Conservation (phyloP, 352 stramenopile species). For the Pythium scleroteichum region DNA sequence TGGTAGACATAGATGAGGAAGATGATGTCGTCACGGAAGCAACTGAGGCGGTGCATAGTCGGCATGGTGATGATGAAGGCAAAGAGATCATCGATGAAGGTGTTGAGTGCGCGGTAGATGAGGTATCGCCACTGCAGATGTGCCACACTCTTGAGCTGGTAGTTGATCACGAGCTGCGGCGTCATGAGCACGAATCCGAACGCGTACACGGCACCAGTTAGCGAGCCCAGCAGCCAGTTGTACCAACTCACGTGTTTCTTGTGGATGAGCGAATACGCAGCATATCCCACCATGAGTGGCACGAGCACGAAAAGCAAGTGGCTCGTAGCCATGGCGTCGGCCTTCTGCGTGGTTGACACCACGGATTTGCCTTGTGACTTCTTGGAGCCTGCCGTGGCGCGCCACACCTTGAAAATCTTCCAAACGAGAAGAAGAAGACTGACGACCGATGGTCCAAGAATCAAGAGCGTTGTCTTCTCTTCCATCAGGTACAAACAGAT, state of each 20-base stretch:
- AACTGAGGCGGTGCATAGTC: slow-evolving; percentile 88
- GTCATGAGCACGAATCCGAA: slow-evolving; percentile 92
- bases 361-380: slow-evolving; percentile 26
- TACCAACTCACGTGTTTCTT: slow-evolving; percentile 85
- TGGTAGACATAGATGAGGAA: slow-evolving; percentile 92
- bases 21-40: slow-evolving; percentile 90
- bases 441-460: slow-evolving; percentile 76
- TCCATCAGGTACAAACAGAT: slow-evolving; percentile 96
- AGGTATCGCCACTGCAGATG: slow-evolving; percentile 94
- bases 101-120: slow-evolving; percentile 94
- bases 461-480: slow-evolving; percentile 93
- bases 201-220: slow-evolving; percentile 88
- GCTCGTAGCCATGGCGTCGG: slow-evolving; percentile 81
- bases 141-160: slow-evolving; percentile 89
- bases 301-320: slow-evolving; percentile 81
- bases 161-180: slow-evolving; percentile 93
- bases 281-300: slow-evolving; percentile 75
- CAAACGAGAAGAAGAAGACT: slow-evolving; percentile 83
- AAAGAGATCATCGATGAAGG: slow-evolving; percentile 93
- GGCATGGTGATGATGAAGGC: slow-evolving; percentile 92
- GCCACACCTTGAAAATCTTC: slow-evolving; percentile 83
- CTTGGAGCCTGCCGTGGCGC: slow-evolving; percentile 32
- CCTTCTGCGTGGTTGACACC: slow-evolving; percentile 56
- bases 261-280: slow-evolving; percentile 81
- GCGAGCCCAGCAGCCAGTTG: slow-evolving; percentile 82